Evolutionary conservation across 2,329 filamentous ascomycete genomes (phyloP).

Genomic region (Aspergillus neoniger): DNA sequence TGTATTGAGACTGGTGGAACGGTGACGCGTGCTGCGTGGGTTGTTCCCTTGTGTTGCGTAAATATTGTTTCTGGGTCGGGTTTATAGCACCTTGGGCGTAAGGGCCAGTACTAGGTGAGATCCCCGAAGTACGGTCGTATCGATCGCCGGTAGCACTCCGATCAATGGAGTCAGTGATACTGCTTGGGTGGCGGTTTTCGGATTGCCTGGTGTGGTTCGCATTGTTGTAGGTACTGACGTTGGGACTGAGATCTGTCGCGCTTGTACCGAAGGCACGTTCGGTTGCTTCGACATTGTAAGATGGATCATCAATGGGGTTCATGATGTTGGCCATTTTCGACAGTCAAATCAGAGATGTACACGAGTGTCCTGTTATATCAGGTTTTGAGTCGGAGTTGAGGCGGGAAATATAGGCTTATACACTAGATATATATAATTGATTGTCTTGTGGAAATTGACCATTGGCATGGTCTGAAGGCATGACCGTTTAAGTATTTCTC

Average conservation of each 20-base stretch:
- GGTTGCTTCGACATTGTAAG: conserved; percentile 2
- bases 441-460: too few species aligned
- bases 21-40: not conserved
- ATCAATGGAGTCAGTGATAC: not conserved
- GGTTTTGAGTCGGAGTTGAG: not conserved
- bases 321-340: conserved; percentile 3
- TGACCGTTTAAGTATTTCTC: too few species aligned
- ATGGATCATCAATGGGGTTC: conserved; percentile 5
- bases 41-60: not conserved
- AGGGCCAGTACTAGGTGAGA: not conserved
- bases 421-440: too few species aligned
- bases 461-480: too few species aligned
- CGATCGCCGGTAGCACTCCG: not conserved
- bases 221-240: not conserved
- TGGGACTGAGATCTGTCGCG: not conserved
- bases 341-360: not conserved
- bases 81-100: not conserved
- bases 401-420: too few species aligned
- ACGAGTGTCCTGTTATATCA: too few species aligned
- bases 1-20: not conserved
- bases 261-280: conserved; percentile 1
- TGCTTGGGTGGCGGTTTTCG: not conserved
- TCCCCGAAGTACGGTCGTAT: not conserved
- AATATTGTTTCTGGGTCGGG: not conserved
- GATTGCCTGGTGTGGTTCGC: not conserved